Conservation (phyloP, 1,139 yeast genomes). For the Magnusiomyces clavatus region DNA sequence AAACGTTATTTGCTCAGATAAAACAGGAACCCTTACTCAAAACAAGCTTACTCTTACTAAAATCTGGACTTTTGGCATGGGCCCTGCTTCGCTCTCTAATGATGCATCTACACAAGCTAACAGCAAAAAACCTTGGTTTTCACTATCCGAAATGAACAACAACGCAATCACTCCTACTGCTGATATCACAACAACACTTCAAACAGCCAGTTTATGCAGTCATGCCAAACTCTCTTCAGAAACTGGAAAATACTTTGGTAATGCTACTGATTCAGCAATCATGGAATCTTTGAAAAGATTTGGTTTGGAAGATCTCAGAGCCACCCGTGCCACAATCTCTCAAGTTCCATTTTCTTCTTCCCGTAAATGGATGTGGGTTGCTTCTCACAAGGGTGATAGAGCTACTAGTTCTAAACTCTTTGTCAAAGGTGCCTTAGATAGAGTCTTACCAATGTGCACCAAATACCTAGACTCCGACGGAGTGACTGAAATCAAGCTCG, state of each 20-base stretch:
- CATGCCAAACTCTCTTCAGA: constrained; percentile 59
- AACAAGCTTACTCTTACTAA: constrained; percentile 91
- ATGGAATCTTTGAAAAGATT: constrained; percentile 66
- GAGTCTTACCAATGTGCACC: constrained; percentile 54
- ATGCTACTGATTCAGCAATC: constrained; percentile 90
- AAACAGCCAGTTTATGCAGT: constrained; percentile 73
- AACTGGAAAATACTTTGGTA: constrained; percentile 69
- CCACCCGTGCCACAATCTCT: constrained; percentile 46
- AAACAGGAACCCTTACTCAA: constrained; percentile 93
- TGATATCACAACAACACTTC: constrained; percentile 37
- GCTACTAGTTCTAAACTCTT: constrained; percentile 45
- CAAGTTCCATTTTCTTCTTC: constrained; percentile 82
- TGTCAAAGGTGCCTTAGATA: constrained; percentile 88
- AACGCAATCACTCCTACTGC: constrained; percentile 17
- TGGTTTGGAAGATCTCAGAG: constrained; percentile 63
- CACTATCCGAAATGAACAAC: constrained; percentile 14
- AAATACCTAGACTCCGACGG: constrained; percentile 55
- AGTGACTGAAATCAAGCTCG: constrained; percentile 32
- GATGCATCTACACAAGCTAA: not conserved
- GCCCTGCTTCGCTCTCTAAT: constrained; percentile 31
- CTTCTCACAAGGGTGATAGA: constrained; percentile 53
- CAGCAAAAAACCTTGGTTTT: constrained; percentile 17
- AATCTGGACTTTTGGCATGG: constrained; percentile 72
- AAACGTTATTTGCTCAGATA: constrained; percentile 89
- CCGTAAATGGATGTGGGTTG: constrained; percentile 85